A percentile compares a stretch with the other conserved stretches of the same genome.
Evolutionary conservation across 2,329 filamentous ascomycete genomes (phyloP).

Genomic region (Colletotrichum neosansevieriae): DNA sequence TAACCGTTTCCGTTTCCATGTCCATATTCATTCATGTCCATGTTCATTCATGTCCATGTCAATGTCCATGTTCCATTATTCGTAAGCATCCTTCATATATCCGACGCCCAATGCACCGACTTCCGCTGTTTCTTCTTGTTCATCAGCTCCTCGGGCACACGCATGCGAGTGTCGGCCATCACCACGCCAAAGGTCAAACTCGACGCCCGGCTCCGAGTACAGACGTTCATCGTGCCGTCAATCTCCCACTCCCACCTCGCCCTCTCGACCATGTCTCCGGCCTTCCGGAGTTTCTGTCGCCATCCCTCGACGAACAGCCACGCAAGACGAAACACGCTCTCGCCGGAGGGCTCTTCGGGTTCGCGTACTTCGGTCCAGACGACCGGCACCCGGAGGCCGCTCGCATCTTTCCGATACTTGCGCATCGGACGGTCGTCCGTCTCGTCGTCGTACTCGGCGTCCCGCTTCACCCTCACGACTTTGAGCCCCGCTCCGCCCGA

Average conservation of each 20-base stretch:
- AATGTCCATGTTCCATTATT: conserved; percentile 13
- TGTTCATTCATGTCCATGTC: no score
- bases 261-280: conserved; percentile 50
- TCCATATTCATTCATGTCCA: no score
- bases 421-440: conserved; percentile 1
- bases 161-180: conserved; percentile 21
- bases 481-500: conserved; percentile 46
- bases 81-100: conserved; percentile 15
- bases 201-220: conserved; percentile 21
- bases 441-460: conserved; percentile 37
- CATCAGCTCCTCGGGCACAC: conserved; percentile 11
- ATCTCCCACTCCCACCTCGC: conserved; percentile 48
- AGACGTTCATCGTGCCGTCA: conserved; percentile 41
- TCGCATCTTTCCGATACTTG: conserved; percentile 30
- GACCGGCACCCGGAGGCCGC: conserved; percentile 28
- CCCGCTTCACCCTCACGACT: conserved; percentile 31
- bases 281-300: conserved; percentile 49
- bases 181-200: conserved; percentile 16
- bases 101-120: conserved; percentile 37
- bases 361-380: conserved; percentile 16
- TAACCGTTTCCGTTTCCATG: not conserved
- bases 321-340: conserved; percentile 49
- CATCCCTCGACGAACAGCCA: conserved; percentile 55
- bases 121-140: conserved; percentile 18
- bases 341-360: conserved; percentile 37